These are phyloP conservation scores for Fusarium sp. DNA, from an alignment of 2,329 filamentous ascomycete species.

Conservation along the genomic window DNA sequence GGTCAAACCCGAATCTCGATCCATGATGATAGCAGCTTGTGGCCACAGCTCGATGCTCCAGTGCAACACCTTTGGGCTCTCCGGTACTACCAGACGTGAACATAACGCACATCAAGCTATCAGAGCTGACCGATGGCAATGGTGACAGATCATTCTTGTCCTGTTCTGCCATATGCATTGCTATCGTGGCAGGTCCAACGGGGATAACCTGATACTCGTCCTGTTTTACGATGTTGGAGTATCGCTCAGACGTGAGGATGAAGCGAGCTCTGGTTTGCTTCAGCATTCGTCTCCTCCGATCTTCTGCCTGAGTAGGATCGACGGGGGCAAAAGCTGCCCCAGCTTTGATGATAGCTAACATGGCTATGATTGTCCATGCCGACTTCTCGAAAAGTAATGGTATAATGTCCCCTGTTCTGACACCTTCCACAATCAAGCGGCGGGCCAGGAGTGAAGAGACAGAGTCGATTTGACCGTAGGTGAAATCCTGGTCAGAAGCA, in stretches of 20 bases:
- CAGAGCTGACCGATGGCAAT: not conserved
- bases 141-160: not conserved
- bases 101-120: conserved; percentile 53
- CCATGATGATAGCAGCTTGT: conserved; percentile 8
- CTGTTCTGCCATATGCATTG: not conserved
- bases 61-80: conserved; percentile 64
- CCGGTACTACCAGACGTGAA: conserved; percentile 70
- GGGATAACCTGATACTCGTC: not conserved
- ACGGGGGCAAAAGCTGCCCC: conserved; percentile 8
- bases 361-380: not conserved
- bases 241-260: not conserved
- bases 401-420: not conserved
- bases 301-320: not conserved
- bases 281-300: not conserved
- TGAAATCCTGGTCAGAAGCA: not conserved
- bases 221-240: not conserved
- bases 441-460: not conserved
- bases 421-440: not conserved
- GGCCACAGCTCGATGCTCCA: conserved; percentile 22
- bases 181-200: not conserved
- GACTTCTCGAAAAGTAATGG: conserved; percentile 17
- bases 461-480: not conserved
- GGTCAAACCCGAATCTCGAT: not conserved
- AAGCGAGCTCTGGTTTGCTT: not conserved
- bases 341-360: conserved; percentile 7